Percentiles rank a stretch among this genome's conserved stretches.
Evolutionary conservation across 2,329 filamentous ascomycete genomes (phyloP).

Genomic region (Stenocarpella maydis): DNA sequence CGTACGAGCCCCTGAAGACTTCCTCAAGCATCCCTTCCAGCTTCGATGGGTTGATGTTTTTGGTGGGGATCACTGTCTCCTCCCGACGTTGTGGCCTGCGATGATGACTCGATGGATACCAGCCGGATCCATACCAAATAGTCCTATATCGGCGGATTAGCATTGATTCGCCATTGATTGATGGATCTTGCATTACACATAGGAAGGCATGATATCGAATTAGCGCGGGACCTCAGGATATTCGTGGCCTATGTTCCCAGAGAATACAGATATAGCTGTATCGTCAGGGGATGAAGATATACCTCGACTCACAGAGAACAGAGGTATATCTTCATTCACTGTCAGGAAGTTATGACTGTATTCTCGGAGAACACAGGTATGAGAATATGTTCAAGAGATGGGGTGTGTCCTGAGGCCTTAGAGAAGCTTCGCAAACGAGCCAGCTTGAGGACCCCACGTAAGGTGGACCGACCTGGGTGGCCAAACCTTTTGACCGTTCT

Average conservation of each 20-base stretch:
- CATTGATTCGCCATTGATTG: background rate
- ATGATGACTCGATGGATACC: background rate
- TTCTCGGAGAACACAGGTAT: background rate
- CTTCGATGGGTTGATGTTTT: slow-evolving; percentile 1
- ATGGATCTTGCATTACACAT: background rate
- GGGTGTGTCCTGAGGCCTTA: background rate
- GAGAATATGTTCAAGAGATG: background rate
- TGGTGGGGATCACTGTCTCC: slow-evolving; percentile 1
- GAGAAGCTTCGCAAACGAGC: background rate
- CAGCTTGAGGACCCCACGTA: background rate
- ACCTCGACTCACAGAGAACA: background rate
- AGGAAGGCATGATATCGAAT: background rate
- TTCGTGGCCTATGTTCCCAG: background rate
- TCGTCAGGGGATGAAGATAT: background rate
- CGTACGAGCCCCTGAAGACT: background rate
- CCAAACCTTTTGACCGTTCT: background rate
- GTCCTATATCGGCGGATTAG: background rate
- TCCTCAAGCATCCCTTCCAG: slow-evolving; percentile 9
- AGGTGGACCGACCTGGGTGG: background rate
- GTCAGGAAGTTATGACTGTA: background rate
- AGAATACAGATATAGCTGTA: background rate
- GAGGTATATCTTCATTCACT: background rate
- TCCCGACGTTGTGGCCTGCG: background rate
- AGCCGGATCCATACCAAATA: background rate
- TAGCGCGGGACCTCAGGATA: background rate